Base-by-base conservation (phyloP, 164 flowering plant species). In the Aristolochia fimbriata region DNA sequence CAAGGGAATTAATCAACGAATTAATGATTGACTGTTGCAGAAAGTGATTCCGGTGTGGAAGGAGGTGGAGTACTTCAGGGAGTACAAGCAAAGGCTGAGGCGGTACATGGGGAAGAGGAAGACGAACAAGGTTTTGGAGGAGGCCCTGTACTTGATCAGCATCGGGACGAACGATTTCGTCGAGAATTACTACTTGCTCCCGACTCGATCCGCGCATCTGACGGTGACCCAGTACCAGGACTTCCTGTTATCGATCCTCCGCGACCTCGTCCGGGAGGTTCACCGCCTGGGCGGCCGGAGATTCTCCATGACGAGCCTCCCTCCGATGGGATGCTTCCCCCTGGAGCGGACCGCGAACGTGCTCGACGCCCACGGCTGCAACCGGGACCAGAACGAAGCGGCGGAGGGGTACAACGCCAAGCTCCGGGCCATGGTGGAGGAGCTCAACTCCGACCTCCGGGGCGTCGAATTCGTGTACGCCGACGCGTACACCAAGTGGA, bases 291-390 rank as follows among this genome's bases (percentile, higher is more conserved):
- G 87, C 15, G 84, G 76, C 47, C 69, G 83, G 30, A 82, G 75
- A 61, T 69, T 86, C 4, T 65, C 77, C 2, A 8, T 84, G 1
- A 63, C 67, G 2, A 86, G 87, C 22, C 70, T 84, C 51, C 81
- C 83, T 61, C 89, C 89, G 3, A 82, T 86, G 83, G 93, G 90
- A 22, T 86, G 90, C 50, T 61, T 86, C 61, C 93, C 95, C 33
- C 57, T 73, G 49, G 76, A 73, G 46, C 64, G 75, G 48, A 68
- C 60, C 12, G 50, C 49, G 10, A 65, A 65, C 15, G 0, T 58
- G 19, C 6, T 61, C 8, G 6, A 14, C 7, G 63, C 63, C 1
- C 21, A 57, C 25, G 60, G 46, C 10, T 65, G 75, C 52, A 20
- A 21, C n/a, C 64, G 59, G 27, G 58, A 68, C 11, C 65, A 52